Conservation (phyloP, 108 stramenopile genomes). For the Nitzschia palea region DNA sequence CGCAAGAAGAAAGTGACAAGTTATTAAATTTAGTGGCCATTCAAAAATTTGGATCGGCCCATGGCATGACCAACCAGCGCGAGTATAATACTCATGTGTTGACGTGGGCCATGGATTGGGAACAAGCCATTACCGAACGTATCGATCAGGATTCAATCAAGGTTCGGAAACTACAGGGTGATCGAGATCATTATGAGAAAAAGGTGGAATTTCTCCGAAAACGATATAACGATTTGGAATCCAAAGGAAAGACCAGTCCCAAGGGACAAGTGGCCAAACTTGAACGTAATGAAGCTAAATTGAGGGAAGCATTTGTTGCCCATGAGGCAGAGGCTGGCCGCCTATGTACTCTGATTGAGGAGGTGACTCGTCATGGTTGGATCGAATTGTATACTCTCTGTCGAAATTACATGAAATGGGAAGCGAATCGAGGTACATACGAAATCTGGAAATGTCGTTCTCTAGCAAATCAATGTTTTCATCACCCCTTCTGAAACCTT, state of each 20-base stretch:
- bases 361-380: constrained; percentile 20
- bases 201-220: constrained; percentile 35
- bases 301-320: constrained; percentile 19
- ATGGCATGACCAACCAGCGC: constrained; percentile 6
- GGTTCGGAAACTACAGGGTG: constrained; percentile 14
- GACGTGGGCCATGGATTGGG: constrained; percentile 27
- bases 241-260: constrained; percentile 21
- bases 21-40: constrained; percentile 1
- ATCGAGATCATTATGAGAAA: constrained; percentile 30
- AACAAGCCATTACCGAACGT: constrained; percentile 17
- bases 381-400: constrained; percentile 25
- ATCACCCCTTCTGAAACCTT: neutral
- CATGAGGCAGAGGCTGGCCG: constrained; percentile 26
- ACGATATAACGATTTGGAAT: constrained; percentile 20
- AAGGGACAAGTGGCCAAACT: constrained; percentile 14
- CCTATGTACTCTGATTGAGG: constrained; percentile 29
- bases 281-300: constrained; percentile 38
- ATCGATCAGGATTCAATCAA: constrained; percentile 14
- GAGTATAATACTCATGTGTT: constrained; percentile 25
- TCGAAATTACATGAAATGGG: constrained; percentile 29
- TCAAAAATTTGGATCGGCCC: constrained; percentile 5
- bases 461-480: neutral
- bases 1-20: neutral
- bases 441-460: neutral
- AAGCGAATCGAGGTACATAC: constrained; percentile 19